A percentile compares a stretch with the other conserved stretches of the same genome.
Conservation (phyloP, 2,329 filamentous ascomycete genomes). For the Penicillium sp. region DNA sequence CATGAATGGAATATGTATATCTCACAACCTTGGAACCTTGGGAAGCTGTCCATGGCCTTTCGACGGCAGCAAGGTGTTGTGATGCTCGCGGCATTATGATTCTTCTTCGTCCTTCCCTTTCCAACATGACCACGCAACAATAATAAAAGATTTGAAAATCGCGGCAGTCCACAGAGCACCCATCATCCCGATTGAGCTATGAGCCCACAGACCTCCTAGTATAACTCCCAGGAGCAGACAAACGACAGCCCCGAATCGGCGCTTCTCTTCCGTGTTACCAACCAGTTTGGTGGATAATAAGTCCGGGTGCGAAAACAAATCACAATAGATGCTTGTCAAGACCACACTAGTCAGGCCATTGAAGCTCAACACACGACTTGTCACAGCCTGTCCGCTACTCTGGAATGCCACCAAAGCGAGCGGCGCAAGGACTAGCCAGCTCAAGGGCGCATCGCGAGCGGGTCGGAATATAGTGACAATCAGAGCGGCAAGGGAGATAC, state of each 20-base stretch:
- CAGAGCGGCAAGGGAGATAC: conserved; percentile 56
- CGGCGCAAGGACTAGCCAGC: conserved; percentile 65
- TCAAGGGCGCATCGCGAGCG: conserved; percentile 45
- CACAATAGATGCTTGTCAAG: conserved; percentile 79
- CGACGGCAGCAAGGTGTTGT: not conserved
- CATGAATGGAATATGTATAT: too few species aligned
- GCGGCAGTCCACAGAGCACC: conserved; percentile 64
- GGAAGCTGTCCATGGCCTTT: not conserved
- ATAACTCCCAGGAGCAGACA: conserved; percentile 58
- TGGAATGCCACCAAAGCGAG: conserved; percentile 74
- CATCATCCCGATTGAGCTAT: conserved; percentile 53
- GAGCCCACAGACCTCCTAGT: conserved; percentile 57
- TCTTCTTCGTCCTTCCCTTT: conserved; percentile 42
- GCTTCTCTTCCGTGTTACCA: conserved; percentile 56
- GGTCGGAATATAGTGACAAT: conserved; percentile 55
- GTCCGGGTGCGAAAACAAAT: conserved; percentile 69
- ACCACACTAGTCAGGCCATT: conserved; percentile 76
- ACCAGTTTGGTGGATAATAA: conserved; percentile 44
- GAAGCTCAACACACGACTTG: conserved; percentile 68
- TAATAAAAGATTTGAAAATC: conserved; percentile 57
- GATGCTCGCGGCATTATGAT: not conserved
- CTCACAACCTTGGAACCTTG: too few species aligned
- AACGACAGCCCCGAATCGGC: conserved; percentile 53
- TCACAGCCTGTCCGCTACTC: conserved; percentile 76
- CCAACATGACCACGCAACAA: conserved; percentile 64